These are phyloP conservation scores for Escallonia rubra DNA, from an alignment of 129 eudicot species.

Conservation along the genomic window DNA sequence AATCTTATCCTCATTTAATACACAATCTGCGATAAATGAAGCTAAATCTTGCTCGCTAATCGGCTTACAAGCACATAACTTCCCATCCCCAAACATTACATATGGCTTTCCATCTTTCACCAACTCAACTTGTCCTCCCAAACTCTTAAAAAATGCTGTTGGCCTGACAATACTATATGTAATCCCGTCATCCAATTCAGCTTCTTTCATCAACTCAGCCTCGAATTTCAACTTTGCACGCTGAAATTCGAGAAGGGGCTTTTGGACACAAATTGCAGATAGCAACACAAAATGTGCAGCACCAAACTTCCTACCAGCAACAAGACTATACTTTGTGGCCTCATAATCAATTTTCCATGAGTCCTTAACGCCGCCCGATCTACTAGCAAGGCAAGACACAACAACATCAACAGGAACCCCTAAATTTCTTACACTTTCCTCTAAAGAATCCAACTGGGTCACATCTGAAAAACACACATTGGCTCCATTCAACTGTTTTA, in stretches of 20 bases:
- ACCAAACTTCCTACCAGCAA: conserved; percentile 68
- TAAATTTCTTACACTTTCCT: conserved; percentile 49
- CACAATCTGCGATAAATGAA: conserved; percentile 80
- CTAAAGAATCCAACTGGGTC: conserved; percentile 52
- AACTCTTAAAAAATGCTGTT: conserved; percentile 88
- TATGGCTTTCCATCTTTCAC: conserved; percentile 95
- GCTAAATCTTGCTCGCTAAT: conserved; percentile 89
- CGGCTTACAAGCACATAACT: conserved; percentile 90
- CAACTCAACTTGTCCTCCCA: conserved; percentile 88
- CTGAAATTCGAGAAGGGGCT: conserved; percentile 92
- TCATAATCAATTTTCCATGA: conserved; percentile 88
- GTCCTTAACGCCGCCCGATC: conserved; percentile 88
- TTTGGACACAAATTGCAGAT: conserved; percentile 95
- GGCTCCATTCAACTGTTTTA: conserved; percentile 60
- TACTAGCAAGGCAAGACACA: conserved; percentile 86
- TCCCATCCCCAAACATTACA: conserved; percentile 98
- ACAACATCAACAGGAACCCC: conserved; percentile 80
- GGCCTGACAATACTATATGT: conserved; percentile 90
- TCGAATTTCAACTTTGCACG: conserved; percentile 88
- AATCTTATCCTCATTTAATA: conserved; percentile 45
- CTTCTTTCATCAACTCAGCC: conserved; percentile 66
- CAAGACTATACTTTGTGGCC: conserved; percentile 82
- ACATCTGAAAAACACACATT: conserved; percentile 91
- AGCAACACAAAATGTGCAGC: conserved; percentile 80
- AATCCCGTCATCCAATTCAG: conserved; percentile 42